A percentile compares a stretch with the other conserved stretches of the same genome.
phyloP scores from a whole-genome alignment of 805 yeast genomes.

The Grigorovia yakushimaensis region DNA sequence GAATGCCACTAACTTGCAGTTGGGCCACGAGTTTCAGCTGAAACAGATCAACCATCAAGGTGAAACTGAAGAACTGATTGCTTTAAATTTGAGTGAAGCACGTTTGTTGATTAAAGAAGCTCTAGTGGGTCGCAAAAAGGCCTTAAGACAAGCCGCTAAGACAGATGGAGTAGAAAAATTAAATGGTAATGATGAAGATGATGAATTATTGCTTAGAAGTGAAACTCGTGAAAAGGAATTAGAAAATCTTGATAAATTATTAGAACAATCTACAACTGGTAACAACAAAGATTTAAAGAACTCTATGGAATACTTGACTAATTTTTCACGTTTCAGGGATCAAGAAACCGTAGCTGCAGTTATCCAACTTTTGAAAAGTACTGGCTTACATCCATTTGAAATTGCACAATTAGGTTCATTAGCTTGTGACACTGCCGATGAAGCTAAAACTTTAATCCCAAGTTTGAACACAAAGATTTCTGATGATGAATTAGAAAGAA shows the following conservation, averaged over 20 bases:
- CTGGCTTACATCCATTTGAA: constrained; percentile 88
- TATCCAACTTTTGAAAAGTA: constrained; percentile 67
- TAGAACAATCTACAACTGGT: constrained; percentile 42
- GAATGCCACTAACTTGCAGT: constrained; percentile 74
- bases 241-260: constrained; percentile 23
- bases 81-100: constrained; percentile 84
- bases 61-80: constrained; percentile 61
- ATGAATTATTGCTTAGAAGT: constrained; percentile 33
- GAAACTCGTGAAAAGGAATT: constrained; percentile 38
- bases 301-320: constrained; percentile 76
- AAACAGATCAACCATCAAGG: constrained; percentile 78
- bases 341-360: constrained; percentile 90
- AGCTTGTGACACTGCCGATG: constrained; percentile 94
- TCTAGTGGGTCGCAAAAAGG: constrained; percentile 57
- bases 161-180: constrained; percentile 5
- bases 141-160: constrained; percentile 34
- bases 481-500: constrained; percentile 77
- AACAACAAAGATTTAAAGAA: constrained; percentile 85
- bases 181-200: constrained; percentile 23
- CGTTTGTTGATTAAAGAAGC: constrained; percentile 86
- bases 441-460: constrained; percentile 90
- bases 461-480: constrained; percentile 72
- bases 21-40: constrained; percentile 88
- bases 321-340: constrained; percentile 84
- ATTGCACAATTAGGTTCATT: constrained; percentile 81